Conservation (phyloP, 1,284 basidiomycete species). For the Trametes versicolor region DNA sequence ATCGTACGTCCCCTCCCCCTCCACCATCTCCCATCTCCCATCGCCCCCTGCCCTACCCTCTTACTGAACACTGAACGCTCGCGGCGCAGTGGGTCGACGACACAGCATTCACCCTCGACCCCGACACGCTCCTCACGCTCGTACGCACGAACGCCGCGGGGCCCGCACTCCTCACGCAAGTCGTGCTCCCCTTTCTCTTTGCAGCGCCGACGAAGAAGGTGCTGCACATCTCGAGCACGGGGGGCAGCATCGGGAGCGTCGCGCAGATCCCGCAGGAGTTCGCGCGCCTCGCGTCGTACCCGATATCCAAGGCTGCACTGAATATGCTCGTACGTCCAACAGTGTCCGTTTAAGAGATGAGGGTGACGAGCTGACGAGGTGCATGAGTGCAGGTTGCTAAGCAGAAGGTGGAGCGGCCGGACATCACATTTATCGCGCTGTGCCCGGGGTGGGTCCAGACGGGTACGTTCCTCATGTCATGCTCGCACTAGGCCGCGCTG, state of each 20-base stretch:
- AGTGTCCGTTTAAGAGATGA: background rate
- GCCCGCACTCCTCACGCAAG: conserved; percentile 45
- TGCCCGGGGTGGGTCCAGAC: conserved; percentile 48
- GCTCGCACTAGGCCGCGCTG: too few relatives aligned
- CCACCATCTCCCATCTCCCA: background rate
- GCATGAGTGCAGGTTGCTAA: conserved; percentile 42
- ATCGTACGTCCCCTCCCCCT: conserved; percentile 40
- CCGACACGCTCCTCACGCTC: conserved; percentile 32
- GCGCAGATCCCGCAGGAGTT: background rate
- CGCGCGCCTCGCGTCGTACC: conserved; percentile 40
- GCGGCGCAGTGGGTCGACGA: conserved; percentile 37
- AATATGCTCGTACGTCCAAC: conserved; percentile 46
- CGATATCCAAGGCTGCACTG: conserved; percentile 42
- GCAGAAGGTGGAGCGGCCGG: conserved; percentile 39
- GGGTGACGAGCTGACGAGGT: background rate
- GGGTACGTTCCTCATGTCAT: conserved; percentile 18
- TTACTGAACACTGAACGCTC: too few relatives aligned
- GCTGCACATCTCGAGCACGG: conserved; percentile 46
- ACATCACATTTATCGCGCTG: conserved; percentile 38
- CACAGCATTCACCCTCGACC: conserved; percentile 39
- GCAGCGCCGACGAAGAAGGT: conserved; percentile 46
- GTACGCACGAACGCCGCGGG: conserved; percentile 48
- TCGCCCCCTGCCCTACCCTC: too few relatives aligned
- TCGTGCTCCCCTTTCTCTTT: conserved; percentile 46
- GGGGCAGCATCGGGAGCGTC: conserved; percentile 45